Conservation (phyloP, 225 moss, liverwort and hornwort species). For the Thuidium tamariscinum region DNA sequence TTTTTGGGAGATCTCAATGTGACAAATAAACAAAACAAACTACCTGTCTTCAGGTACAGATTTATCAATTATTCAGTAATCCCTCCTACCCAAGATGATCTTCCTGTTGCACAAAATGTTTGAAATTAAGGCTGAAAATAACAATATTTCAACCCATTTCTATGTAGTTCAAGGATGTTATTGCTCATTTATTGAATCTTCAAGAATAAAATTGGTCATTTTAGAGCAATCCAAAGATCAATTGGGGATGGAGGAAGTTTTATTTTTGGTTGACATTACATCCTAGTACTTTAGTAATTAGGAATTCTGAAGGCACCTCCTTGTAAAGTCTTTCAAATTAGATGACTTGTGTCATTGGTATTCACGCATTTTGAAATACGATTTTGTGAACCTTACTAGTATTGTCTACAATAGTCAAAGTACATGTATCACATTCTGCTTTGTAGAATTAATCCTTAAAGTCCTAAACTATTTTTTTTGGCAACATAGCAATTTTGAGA, state of each 20-base stretch:
- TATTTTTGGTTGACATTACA: neutral
- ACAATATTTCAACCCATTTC: too few relatives aligned
- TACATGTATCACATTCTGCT: neutral
- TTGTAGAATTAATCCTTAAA: too few relatives aligned
- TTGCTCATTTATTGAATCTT: neutral
- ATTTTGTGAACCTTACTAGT: neutral
- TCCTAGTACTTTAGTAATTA: neutral
- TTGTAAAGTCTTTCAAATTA: neutral
- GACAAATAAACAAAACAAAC: too few relatives aligned
- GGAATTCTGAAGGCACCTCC: neutral
- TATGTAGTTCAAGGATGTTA: neutral
- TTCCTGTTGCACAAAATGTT: too few relatives aligned
- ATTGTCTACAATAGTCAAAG: rapidly evolving
- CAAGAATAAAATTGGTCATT: neutral
- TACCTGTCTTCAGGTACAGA: too few relatives aligned
- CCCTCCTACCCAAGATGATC: too few relatives aligned
- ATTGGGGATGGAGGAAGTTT: rapidly evolving
- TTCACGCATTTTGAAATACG: neutral
- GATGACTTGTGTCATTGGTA: neutral
- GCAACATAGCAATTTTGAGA: too few relatives aligned
- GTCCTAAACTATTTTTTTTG: too few relatives aligned
- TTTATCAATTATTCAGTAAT: too few relatives aligned
- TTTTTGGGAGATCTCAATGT: too few relatives aligned
- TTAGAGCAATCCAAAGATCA: rapidly evolving
- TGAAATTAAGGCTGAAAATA: too few relatives aligned